Percentiles rank a stretch among this genome's conserved stretches.
Evolutionary conservation across 164 flowering plant species (phyloP).

Genomic region (Macadamia integrifolia): DNA sequence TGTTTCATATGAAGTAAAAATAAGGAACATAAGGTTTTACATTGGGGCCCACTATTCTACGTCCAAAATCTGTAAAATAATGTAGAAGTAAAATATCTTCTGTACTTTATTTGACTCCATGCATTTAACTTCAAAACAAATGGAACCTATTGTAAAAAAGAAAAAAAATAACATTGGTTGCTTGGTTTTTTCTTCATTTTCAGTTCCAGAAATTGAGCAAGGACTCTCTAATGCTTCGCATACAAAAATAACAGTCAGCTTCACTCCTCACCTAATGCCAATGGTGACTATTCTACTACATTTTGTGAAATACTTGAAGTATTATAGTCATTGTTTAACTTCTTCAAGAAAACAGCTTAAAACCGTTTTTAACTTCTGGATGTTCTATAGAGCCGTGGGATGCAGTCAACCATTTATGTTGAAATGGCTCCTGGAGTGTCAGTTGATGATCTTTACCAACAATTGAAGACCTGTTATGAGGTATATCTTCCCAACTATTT

Average conservation of each 20-base stretch:
- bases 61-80: too few relatives aligned
- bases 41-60: too few relatives aligned
- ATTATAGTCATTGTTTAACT: not conserved
- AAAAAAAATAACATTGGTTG: too few relatives aligned
- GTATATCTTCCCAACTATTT: conserved; percentile 27
- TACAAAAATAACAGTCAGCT: conserved; percentile 81
- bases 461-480: conserved; percentile 51
- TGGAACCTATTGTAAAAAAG: too few relatives aligned
- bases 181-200: conserved; percentile 7
- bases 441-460: conserved; percentile 61
- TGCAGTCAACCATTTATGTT: conserved; percentile 94
- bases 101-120: too few relatives aligned
- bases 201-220: conserved; percentile 99
- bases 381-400: conserved; percentile 76
- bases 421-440: conserved; percentile 86
- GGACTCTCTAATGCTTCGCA: conserved; percentile 76
- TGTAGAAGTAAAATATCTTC: too few relatives aligned
- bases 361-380: not conserved
- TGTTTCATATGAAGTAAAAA: too few relatives aligned
- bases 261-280: conserved; percentile 96
- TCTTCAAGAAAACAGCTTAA: not conserved
- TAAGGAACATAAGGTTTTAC: too few relatives aligned
- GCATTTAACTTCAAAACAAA: too few relatives aligned
- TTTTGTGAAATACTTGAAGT: not conserved
- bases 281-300: conserved; percentile 48